Conservation (phyloP, 768 basidiomycete species). For the Leucosporidium creatinivorum region DNA sequence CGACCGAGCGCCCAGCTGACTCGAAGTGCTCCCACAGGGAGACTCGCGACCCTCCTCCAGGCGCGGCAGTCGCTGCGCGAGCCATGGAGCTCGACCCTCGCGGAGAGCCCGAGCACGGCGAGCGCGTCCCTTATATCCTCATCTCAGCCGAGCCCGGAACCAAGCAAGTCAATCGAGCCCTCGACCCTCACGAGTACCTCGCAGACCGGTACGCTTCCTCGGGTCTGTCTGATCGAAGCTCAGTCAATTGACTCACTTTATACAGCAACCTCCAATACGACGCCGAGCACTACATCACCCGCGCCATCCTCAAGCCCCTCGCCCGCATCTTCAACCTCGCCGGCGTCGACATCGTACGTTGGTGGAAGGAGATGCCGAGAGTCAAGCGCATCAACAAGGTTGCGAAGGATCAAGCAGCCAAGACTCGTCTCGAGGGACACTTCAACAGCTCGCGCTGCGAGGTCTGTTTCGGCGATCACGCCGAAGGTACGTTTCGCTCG, state of each 20-base stretch:
- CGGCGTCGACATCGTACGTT: constrained; percentile 74
- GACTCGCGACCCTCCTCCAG: constrained; percentile 79
- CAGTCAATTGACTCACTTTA: neutral
- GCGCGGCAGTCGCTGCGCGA: constrained; percentile 74
- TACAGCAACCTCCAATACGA: constrained; percentile 53
- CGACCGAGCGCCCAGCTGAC: neutral
- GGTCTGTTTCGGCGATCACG: constrained; percentile 8
- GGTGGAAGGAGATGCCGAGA: constrained; percentile 69
- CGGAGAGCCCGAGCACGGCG: constrained; percentile 82
- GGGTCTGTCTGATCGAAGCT: neutral
- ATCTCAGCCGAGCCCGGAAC: constrained; percentile 51
- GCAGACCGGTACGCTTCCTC: constrained; percentile 51
- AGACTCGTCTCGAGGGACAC: constrained; percentile 27
- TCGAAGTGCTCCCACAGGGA: constrained; percentile 55
- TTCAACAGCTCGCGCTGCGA: constrained; percentile 23
- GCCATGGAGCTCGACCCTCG: constrained; percentile 65
- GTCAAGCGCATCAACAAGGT: constrained; percentile 41
- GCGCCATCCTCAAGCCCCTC: constrained; percentile 79
- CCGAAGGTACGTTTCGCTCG: constrained; percentile 8
- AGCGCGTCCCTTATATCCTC: constrained; percentile 88
- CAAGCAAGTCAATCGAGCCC: constrained; percentile 65
- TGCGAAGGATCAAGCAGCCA: neutral
- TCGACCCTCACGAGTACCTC: constrained; percentile 62
- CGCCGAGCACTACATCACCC: constrained; percentile 75
- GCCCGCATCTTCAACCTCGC: constrained; percentile 85